These are phyloP conservation scores for Aspergillus carbonarius DNA, from an alignment of 2,329 filamentous ascomycete species.

Conservation along the genomic window DNA sequence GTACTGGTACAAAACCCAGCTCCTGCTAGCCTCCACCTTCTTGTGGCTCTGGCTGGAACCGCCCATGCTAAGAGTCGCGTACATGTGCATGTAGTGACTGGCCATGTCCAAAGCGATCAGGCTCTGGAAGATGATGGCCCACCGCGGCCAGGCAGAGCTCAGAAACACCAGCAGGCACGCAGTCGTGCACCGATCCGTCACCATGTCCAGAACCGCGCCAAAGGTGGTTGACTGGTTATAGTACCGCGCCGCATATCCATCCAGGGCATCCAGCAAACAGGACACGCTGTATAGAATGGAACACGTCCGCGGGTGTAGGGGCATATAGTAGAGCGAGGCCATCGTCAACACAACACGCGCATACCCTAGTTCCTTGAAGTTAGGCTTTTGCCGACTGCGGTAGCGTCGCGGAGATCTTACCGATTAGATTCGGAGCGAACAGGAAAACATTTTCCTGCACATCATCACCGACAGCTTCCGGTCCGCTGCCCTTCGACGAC, in stretches of 20 bases:
- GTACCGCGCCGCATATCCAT: constrained; percentile 84
- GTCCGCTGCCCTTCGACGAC: constrained; percentile 33
- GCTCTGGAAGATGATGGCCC: constrained; percentile 90
- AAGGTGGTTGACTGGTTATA: constrained; percentile 93
- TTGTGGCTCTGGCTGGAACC: constrained; percentile 82
- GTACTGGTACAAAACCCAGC: constrained; percentile 89
- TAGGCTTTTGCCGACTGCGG: not conserved
- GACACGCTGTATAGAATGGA: constrained; percentile 83
- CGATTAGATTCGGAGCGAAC: constrained; percentile 79
- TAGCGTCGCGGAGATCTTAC: constrained; percentile 47
- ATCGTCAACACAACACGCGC: constrained; percentile 76
- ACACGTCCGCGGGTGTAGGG: constrained; percentile 93
- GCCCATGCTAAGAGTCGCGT: constrained; percentile 85
- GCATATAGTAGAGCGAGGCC: constrained; percentile 98
- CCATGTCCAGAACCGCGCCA: constrained; percentile 97
- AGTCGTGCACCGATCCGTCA: constrained; percentile 96
- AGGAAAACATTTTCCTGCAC: constrained; percentile 73
- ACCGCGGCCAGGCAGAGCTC: constrained; percentile 89
- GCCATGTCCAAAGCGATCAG: constrained; percentile 90
- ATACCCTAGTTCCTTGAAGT: constrained; percentile 59
- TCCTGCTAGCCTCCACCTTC: constrained; percentile 83
- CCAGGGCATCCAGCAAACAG: constrained; percentile 90
- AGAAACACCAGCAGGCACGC: constrained; percentile 93
- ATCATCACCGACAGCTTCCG: constrained; percentile 29
- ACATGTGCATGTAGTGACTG: constrained; percentile 99